Conservation (phyloP, 2,329 filamentous ascomycete species). For the Beauveria rudraprayagi region DNA sequence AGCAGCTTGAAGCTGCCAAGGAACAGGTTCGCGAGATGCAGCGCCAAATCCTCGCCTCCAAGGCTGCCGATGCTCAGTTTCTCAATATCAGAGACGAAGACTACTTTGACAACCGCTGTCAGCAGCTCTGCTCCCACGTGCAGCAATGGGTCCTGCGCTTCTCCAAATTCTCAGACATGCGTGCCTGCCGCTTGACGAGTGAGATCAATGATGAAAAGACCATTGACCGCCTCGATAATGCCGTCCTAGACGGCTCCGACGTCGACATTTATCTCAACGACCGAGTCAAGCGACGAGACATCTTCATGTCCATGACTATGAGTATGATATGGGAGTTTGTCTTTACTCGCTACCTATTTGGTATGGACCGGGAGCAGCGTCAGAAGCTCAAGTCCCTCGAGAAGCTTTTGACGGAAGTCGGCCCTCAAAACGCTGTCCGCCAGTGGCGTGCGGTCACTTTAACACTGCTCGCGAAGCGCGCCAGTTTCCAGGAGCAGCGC, state of each 20-base stretch:
- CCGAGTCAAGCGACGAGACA: conserved; percentile 78
- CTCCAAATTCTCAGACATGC: conserved; percentile 93
- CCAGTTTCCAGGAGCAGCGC: conserved; percentile 73
- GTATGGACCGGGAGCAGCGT: conserved; percentile 95
- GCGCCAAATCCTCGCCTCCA: conserved; percentile 47
- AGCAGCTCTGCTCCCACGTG: conserved; percentile 89
- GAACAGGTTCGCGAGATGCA: conserved; percentile 47
- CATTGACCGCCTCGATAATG: conserved; percentile 88
- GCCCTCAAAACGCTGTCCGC: conserved; percentile 79
- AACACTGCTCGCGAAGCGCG: conserved; percentile 74
- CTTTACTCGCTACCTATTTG: conserved; percentile 95
- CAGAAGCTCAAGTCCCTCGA: conserved; percentile 96
- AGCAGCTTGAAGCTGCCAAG: conserved; percentile 67
- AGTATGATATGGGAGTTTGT: conserved; percentile 99
- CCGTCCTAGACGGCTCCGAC: conserved; percentile 87
- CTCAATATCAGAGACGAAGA: conserved; percentile 79
- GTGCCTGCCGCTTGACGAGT: conserved; percentile 71
- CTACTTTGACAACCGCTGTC: conserved; percentile 89
- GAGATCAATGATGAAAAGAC: conserved; percentile 90
- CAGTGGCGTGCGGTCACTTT: conserved; percentile 96
- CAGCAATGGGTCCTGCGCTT: conserved; percentile 98
- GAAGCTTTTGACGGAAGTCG: conserved; percentile 83
- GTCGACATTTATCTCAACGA: conserved; percentile 83
- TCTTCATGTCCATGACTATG: conserved; percentile 99
- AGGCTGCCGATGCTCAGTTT: conserved; percentile 61